Evolutionary conservation across 2,329 filamentous ascomycete genomes (phyloP).

Genomic region (Botrytis byssoidea): DNA sequence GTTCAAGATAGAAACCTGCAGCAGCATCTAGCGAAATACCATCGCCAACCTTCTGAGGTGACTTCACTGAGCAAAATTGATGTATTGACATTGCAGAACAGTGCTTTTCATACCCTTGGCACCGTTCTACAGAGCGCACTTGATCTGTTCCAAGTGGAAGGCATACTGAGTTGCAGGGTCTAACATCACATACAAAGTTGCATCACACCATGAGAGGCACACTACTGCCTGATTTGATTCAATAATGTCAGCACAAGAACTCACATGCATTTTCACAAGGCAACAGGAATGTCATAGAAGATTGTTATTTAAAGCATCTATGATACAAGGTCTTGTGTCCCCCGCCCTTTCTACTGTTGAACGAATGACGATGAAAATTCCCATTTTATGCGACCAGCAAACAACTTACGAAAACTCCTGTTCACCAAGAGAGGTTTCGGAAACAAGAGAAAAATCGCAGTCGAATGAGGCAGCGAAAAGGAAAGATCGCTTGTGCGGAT

Average conservation of each 20-base stretch:
- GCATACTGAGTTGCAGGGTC: neutral
- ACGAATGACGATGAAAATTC: neutral
- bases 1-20: neutral
- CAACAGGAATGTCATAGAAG: neutral
- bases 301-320: conserved; percentile 1
- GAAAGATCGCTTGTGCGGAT: neutral
- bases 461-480: neutral
- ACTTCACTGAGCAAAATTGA: neutral
- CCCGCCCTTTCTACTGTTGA: neutral
- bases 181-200: neutral
- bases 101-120: neutral
- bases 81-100: neutral
- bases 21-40: neutral
- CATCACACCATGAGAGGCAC: too few relatives aligned
- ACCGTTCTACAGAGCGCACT: neutral
- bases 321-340: neutral
- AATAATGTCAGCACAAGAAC: neutral
- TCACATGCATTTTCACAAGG: neutral
- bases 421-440: neutral
- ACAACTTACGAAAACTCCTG: neutral
- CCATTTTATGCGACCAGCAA: neutral
- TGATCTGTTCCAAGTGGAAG: neutral
- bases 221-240: neutral
- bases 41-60: too few relatives aligned
- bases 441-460: neutral